phyloP scores from a whole-genome alignment of 2,329 filamentous ascomycete species.

The Alternaria rosae region DNA sequence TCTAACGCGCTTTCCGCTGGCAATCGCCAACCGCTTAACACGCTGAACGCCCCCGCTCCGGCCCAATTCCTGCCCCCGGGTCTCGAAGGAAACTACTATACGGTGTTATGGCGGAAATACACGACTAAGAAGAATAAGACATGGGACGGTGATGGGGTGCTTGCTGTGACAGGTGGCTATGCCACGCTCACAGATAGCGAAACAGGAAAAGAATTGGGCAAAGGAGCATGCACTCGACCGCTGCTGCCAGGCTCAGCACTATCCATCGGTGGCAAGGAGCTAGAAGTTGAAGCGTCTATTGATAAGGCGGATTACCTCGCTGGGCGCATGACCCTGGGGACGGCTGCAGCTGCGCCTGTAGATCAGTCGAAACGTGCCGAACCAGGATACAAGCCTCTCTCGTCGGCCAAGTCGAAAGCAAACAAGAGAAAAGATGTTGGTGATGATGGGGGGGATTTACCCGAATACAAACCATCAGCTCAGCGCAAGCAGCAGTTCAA shows the following conservation, averaged over 20 bases:
- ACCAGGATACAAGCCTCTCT: slow-evolving; percentile 24
- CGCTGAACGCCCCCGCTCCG: slow-evolving; percentile 31
- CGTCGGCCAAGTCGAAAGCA: slow-evolving; percentile 17
- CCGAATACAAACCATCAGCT: slow-evolving; percentile 46
- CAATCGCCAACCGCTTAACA: slow-evolving; percentile 42
- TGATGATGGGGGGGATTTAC: slow-evolving; percentile 47
- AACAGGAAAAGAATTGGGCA: slow-evolving; percentile 69
- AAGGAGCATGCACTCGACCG: slow-evolving; percentile 61
- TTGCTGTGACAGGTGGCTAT: slow-evolving; percentile 64
- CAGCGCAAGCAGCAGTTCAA: slow-evolving; percentile 64
- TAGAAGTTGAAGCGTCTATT: slow-evolving; percentile 71
- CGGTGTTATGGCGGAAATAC: slow-evolving; percentile 67
- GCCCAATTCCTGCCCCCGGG: slow-evolving; percentile 26
- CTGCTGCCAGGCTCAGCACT: slow-evolving; percentile 67
- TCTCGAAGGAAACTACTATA: slow-evolving; percentile 51
- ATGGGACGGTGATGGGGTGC: slow-evolving; percentile 76
- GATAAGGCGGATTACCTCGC: slow-evolving; percentile 66
- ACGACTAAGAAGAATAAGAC: slow-evolving; percentile 78
- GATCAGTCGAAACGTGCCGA: slow-evolving; percentile 23
- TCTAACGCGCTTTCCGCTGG: slow-evolving; percentile 33
- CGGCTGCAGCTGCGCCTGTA: slow-evolving; percentile 26
- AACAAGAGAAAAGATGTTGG: slow-evolving; percentile 15
- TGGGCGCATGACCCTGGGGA: slow-evolving; percentile 55
- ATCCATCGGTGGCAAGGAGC: slow-evolving; percentile 70
- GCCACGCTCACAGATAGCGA: slow-evolving; percentile 67